Conservation (phyloP, 176 grass and related monocot genomes). For the Musa acuminata region DNA sequence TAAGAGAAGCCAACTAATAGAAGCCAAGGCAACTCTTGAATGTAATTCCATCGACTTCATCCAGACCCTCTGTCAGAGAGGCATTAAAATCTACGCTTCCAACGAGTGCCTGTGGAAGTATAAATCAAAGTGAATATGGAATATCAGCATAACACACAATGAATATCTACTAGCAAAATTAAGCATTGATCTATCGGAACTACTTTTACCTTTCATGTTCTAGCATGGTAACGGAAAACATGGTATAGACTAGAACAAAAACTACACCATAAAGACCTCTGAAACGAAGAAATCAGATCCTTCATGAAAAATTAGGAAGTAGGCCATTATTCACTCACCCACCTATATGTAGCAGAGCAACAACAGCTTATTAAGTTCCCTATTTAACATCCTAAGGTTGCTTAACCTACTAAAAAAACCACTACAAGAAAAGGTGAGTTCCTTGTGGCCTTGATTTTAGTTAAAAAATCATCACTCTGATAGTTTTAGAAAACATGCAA, state of each 20-base stretch:
- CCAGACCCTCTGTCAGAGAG: neutral
- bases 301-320: neutral
- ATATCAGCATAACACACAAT: neutral
- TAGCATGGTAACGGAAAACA: neutral
- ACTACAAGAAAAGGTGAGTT: neutral
- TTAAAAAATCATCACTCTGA: neutral
- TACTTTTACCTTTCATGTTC: neutral
- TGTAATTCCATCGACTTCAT: conserved; percentile 42
- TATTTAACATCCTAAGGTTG: neutral
- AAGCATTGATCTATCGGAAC: neutral
- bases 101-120: neutral
- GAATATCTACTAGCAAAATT: neutral
- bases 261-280: neutral
- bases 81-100: neutral
- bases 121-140: neutral
- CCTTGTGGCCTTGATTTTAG: neutral
- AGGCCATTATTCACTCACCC: too few species aligned
- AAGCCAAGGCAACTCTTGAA: conserved; percentile 44
- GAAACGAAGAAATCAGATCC: neutral
- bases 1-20: conserved; percentile 34
- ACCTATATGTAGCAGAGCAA: neutral
- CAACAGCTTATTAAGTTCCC: neutral
- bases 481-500: neutral
- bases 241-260: neutral
- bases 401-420: neutral